These are phyloP conservation scores for Pichia sporocuriosa DNA, from an alignment of 805 yeast genomes.

Conservation along the genomic window DNA sequence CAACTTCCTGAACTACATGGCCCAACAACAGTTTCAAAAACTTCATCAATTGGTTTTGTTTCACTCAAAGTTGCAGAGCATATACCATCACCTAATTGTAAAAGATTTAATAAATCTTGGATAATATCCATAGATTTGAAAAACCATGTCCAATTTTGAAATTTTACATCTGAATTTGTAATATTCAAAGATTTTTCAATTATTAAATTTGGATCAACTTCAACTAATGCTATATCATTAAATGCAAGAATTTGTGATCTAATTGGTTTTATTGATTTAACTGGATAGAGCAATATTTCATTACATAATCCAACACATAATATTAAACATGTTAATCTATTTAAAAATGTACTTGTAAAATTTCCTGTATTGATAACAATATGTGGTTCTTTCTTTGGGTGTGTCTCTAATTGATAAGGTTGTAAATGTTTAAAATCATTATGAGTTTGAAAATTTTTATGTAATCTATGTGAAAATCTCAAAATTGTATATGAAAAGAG, in stretches of 20 bases:
- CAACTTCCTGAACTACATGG: conserved; percentile 18
- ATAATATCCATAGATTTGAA: conserved; percentile 18
- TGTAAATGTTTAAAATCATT: conserved; percentile 5
- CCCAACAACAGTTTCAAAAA: conserved; percentile 19
- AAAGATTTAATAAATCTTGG: conserved; percentile 27
- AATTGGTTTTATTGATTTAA: conserved; percentile 17
- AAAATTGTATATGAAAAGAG: conserved; percentile 22
- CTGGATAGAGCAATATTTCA: conserved; percentile 32
- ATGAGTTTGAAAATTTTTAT: conserved; percentile 7
- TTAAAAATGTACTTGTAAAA: conserved; percentile 29
- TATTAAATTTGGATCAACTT: conserved; percentile 4
- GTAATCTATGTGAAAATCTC: conserved; percentile 12
- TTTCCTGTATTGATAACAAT: conserved; percentile 31
- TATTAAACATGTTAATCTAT: conserved; percentile 23
- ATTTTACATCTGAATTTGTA: background rate
- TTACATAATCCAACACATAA: conserved; percentile 28
- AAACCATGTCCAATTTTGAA: conserved; percentile 9
- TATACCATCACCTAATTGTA: conserved; percentile 37
- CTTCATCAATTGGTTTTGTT: conserved; percentile 10
- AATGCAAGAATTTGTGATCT: conserved; percentile 21
- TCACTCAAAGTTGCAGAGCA: conserved; percentile 14
- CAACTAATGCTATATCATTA: conserved; percentile 19
- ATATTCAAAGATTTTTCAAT: conserved; percentile 2
- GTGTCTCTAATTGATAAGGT: conserved; percentile 7
- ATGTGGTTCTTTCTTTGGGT: conserved; percentile 8